Conservation (phyloP, 257 asterid species). For the Eucommia ulmoides region DNA sequence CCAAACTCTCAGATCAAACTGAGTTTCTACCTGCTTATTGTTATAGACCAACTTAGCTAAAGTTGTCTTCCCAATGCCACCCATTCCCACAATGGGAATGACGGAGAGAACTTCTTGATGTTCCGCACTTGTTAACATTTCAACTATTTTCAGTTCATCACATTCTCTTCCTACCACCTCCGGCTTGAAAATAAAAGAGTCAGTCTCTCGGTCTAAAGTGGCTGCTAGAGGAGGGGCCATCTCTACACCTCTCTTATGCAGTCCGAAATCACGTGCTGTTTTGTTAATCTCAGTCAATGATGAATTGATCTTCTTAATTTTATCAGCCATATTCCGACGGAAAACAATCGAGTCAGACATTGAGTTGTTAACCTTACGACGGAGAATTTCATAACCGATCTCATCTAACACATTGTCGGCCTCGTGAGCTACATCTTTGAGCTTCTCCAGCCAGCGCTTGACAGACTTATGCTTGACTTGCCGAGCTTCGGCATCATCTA, state of each 20-base stretch:
- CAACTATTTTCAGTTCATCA: not conserved
- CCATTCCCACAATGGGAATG: constrained; percentile 11
- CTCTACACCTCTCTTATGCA: not conserved
- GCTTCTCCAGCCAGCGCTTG: not conserved
- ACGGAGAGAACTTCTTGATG: not conserved
- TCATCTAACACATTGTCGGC: not conserved
- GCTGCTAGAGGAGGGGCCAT: not conserved
- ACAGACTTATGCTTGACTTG: no score
- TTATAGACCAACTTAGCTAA: constrained; percentile 9
- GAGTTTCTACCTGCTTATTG: not conserved
- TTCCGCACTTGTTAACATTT: not conserved
- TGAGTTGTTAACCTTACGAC: not conserved
- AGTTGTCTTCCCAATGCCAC: constrained; percentile 13
- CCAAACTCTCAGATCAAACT: constrained; percentile 12
- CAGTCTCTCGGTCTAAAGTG: not conserved
- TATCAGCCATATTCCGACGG: not conserved
- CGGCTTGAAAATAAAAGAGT: not conserved
- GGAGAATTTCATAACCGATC: not conserved
- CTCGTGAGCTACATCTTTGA: not conserved
- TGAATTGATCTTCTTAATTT: not conserved
- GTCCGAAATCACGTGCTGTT: not conserved
- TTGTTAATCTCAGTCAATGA: not conserved
- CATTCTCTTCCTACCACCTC: constrained; percentile 3
- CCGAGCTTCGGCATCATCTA: no score
- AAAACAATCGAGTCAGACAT: not conserved